Base-by-base conservation (phyloP, 1,284 basidiomycete genomes). In the Polyporus tsugae region DNA sequence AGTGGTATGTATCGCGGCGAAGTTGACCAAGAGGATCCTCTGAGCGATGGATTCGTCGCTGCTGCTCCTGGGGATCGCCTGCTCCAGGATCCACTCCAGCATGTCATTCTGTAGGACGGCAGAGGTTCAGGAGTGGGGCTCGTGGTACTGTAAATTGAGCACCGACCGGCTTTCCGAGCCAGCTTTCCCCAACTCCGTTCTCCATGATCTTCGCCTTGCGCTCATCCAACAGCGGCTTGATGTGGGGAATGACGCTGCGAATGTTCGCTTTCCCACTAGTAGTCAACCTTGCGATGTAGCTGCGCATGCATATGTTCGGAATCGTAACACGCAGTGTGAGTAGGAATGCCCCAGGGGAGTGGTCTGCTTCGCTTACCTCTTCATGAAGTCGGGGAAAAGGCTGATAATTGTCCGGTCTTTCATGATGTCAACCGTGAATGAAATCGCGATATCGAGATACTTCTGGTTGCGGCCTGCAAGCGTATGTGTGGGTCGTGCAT, bases 61-160 rank as follows among this genome's bases (percentile, higher is more conserved):
- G 68, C 73, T 76, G 35, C 79, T 78, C 55, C 75, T 76, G 39
- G 73, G 78, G 62, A 70, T 71, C 15, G 80, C 79, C 19, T 77
- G 77, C n/a, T 82, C 81, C 73, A 85, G 78, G n/a, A 86, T 74
- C 84, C 84, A 85, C 29, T 79, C 78, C 13, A 86, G 75, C 77
- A 84, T 73, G 72, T 86, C 83, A 60, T 80, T 80, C 82, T 85
- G 62, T n/a, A 17, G 35, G 7, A 11, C 22, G 25, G 5, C 19
- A 15, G 1, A 29, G n/a, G n/a, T n/a, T 41, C 7, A 35, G 35
- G 15, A 35, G 44, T n/a, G 4, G n/a, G 13, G 46, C 44, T 22
- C 10, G 29, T 1, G 29, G 19, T 13, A 9, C 10, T 33, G 10
- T 19, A 46, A 25, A 11, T 35, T 9, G 46, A 19, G 63, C n/a